phyloP scores from a whole-genome alignment of 2,329 filamentous ascomycete species.

The Grosmannia penicillata region DNA sequence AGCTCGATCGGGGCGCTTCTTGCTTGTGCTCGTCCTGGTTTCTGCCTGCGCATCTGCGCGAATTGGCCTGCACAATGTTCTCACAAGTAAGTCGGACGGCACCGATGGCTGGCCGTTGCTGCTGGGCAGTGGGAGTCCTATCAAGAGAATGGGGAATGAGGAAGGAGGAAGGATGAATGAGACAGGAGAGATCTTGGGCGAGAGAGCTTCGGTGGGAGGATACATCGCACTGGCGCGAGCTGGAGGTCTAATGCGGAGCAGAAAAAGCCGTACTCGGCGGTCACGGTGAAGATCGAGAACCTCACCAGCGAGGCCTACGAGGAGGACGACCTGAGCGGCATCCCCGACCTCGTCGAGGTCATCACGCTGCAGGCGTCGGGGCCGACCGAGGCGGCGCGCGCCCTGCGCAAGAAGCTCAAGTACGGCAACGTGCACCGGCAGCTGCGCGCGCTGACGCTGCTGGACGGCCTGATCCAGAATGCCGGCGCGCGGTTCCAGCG shows the following conservation, averaged over 20 bases:
- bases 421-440: slow-evolving; percentile 93
- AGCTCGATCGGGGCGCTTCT: too few species aligned
- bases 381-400: slow-evolving; percentile 76
- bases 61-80: neutral
- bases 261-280: slow-evolving; percentile 83
- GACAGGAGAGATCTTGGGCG: neutral
- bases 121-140: too few species aligned
- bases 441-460: slow-evolving; percentile 70
- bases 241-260: slow-evolving; percentile 14
- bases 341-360: slow-evolving; percentile 88
- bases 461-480: slow-evolving; percentile 92
- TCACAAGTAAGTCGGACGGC: slow-evolving; percentile 3
- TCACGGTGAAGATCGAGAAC: slow-evolving; percentile 83
- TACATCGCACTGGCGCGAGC: neutral
- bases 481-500: slow-evolving; percentile 77
- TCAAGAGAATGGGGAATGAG: too few species aligned
- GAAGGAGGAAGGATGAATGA: too few species aligned
- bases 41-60: neutral
- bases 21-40: neutral
- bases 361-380: slow-evolving; percentile 80
- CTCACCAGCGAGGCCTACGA: slow-evolving; percentile 82
- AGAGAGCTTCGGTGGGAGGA: too few species aligned
- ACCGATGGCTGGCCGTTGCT: neutral
- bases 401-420: slow-evolving; percentile 95
- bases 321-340: slow-evolving; percentile 80